Conservation (phyloP, 345 rosid genomes). For the Pistacia atlantica region DNA sequence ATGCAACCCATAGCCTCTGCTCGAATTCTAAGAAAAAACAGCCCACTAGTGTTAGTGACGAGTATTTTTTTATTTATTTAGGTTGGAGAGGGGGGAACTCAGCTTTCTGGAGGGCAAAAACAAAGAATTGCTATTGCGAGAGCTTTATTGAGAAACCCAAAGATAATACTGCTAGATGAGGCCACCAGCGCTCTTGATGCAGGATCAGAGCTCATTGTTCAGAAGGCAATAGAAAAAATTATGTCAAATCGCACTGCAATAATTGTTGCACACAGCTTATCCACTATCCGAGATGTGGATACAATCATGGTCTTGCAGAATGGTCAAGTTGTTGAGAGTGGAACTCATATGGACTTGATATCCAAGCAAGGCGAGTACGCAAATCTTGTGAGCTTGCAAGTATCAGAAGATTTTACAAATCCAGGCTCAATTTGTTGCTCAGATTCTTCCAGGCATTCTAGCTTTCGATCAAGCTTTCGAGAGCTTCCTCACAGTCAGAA, state of each 20-base stretch:
- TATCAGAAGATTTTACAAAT: constrained; percentile 35
- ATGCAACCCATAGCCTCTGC: no score
- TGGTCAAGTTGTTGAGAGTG: constrained; percentile 70
- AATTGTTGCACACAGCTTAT: constrained; percentile 69
- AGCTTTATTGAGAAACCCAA: constrained; percentile 80
- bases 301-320: constrained; percentile 67
- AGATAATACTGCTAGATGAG: constrained; percentile 78
- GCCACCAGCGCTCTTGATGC: constrained; percentile 92
- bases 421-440: constrained; percentile 34
- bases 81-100: constrained; percentile 97
- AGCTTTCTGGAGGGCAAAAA: constrained; percentile 95
- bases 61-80: constrained; percentile 25
- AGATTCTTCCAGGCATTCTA: constrained; percentile 38
- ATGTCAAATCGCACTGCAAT: constrained; percentile 70
- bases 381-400: constrained; percentile 54
- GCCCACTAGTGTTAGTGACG: not conserved
- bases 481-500: constrained; percentile 28
- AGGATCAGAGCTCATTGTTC: constrained; percentile 77
- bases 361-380: constrained; percentile 73
- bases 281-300: constrained; percentile 72
- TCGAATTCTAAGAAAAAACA: no score
- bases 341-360: constrained; percentile 64
- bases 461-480: constrained; percentile 55
- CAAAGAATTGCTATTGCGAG: constrained; percentile 92
- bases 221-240: constrained; percentile 66